Percentiles rank a stretch among this genome's conserved stretches.
Conservation (phyloP, 345 rosid genomes). For the Bruguiera parviflora region DNA sequence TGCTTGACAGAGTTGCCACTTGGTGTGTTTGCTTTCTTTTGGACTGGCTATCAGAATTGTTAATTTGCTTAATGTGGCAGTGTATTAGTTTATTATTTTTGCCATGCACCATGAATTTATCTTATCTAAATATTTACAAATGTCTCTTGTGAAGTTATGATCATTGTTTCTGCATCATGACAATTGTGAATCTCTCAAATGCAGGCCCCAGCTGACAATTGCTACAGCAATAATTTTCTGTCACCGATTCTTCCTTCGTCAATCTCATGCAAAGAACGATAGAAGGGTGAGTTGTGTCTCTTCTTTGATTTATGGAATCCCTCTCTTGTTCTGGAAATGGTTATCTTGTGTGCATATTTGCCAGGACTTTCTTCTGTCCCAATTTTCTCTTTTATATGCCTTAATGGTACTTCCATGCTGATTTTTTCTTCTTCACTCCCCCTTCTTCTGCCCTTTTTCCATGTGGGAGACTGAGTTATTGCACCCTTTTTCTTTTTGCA, state of each 20-base stretch:
- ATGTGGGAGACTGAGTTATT: neutral
- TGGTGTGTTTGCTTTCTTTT: neutral
- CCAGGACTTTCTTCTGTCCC: no score
- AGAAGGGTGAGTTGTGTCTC: slow-evolving; percentile 54
- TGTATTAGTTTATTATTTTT: neutral
- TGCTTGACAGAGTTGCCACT: neutral
- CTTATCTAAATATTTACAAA: neutral
- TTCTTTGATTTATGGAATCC: neutral
- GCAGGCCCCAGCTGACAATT: slow-evolving; percentile 97
- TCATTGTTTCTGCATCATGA: neutral
- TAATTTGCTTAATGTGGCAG: no score
- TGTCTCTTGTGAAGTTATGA: neutral
- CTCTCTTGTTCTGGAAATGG: neutral
- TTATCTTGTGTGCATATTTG: neutral
- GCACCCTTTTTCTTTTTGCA: slow-evolving; percentile 21
- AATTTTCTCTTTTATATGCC: no score
- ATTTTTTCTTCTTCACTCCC: no score
- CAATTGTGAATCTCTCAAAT: slow-evolving; percentile 16
- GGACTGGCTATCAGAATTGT: neutral
- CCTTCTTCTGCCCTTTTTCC: no score
- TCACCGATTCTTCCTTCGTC: slow-evolving; percentile 93
- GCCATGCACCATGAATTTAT: neutral
- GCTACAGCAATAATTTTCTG: slow-evolving; percentile 98
- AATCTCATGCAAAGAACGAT: slow-evolving; percentile 85
- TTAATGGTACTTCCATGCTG: no score